A percentile compares a stretch with the other conserved stretches of the same genome.
Conservation (phyloP, 129 eudicot genomes). For the carrot (Daucus carota) region DH1_v3.0 NC_030386.2:22038501-22039000, state of each 20-base stretch:
- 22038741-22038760: too few species aligned
- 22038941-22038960: background rate
- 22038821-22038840: too few species aligned
- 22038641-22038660: background rate
- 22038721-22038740: too few species aligned
- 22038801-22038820: too few species aligned
- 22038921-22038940: background rate
- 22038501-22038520: background rate
- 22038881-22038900: background rate
- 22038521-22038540: background rate
- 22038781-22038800: too few species aligned
- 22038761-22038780: too few species aligned
- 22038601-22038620: background rate
- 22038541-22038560: background rate
- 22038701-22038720: too few species aligned
- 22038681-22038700: background rate
- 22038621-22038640: background rate
- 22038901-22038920: background rate
- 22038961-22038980: background rate
- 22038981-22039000: background rate
- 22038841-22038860: too few species aligned
- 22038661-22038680: background rate
- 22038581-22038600: background rate
- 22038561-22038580: background rate
- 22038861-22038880: too few species aligned